Evolutionary conservation across 2,329 filamentous ascomycete species (phyloP), one percentile per base, ranked within the genome.

Genomic region (Westerdykella sp.): DNA sequence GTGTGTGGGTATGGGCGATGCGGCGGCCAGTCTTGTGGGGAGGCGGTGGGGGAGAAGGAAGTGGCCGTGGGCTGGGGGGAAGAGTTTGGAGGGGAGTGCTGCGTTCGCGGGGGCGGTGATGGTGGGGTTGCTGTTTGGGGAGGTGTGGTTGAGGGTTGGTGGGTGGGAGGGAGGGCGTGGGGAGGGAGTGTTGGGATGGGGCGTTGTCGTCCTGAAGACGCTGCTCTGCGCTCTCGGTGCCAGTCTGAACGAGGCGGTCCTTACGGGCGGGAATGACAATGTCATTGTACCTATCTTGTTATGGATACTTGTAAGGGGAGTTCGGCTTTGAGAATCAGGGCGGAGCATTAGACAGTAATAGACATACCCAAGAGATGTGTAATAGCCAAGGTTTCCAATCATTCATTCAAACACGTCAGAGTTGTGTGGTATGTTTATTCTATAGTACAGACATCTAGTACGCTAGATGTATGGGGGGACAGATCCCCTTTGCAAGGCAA

Each of bases 191-290:
- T 48, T 54, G 11, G 53, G 45, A 30, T 51, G 47, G 18, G 28
- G 55, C 1, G 56, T 63, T 23, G 65, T 70, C 12, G 42, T 70
- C 21, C 55, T 53, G 14, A 93, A 91, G 60, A 81, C 84, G 10
- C 72, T 74, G 4, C 60, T 86, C 38, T 94, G 89, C 51, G 89
- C 86, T 5, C 49, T 40, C 7, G 79, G 89, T 45, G 87, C 90
- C 22, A 96, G 90, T 67, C 75, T 96, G 54, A 95, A 93, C 41
- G 93, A 98, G 71, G 90, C 93, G 21, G 91, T 96, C 37, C 71
- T 98, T 50, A 97, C 93, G 12, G 93, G 93, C 2, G 93, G 91
- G 23, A 98, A 98, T 67, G 93, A 98, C 74, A 98, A 98, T 73
- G 93, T 98, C 14, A 84, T 97, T 50, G 91, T 97, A 50, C 93